Percentiles rank a stretch among this genome's conserved stretches.
phyloP scores from a whole-genome alignment of 345 rosid species.

The Geranium brycei region DNA sequence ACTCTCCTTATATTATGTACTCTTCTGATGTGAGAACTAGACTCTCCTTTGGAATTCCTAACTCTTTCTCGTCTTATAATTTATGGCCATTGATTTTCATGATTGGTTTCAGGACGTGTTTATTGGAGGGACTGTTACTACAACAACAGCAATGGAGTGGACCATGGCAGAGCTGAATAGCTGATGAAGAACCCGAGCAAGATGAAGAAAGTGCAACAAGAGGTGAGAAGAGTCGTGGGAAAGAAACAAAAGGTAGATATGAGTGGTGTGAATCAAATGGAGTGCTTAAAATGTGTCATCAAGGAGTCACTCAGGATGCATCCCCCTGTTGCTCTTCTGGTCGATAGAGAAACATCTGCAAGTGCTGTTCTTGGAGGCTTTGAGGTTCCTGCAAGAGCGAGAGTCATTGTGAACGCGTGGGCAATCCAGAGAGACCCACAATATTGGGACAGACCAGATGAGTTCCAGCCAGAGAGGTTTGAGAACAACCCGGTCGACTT shows the following conservation, averaged over 20 bases:
- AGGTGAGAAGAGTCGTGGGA: slow-evolving; percentile 6
- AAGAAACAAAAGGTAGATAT: slow-evolving; percentile 6
- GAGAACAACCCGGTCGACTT: background rate
- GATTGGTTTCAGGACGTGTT: slow-evolving; percentile 9
- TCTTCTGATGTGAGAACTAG: no score
- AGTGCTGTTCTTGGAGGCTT: background rate
- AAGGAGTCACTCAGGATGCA: slow-evolving; percentile 4
- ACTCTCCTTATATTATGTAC: no score
- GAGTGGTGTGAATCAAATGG: background rate
- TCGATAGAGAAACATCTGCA: slow-evolving; percentile 1
- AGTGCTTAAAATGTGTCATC: background rate
- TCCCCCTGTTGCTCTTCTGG: background rate
- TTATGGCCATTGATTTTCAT: no score
- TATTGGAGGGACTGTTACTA: slow-evolving; percentile 12
- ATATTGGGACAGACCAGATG: background rate
- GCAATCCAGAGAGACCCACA: background rate
- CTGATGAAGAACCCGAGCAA: slow-evolving; percentile 6
- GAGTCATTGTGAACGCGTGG: background rate
- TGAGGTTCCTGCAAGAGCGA: background rate
- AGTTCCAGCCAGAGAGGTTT: background rate
- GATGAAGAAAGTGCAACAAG: slow-evolving; percentile 3
- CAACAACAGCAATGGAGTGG: slow-evolving; percentile 14
- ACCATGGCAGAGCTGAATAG: slow-evolving; percentile 15
- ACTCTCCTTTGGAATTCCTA: no score
- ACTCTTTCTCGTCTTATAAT: no score